Conservation (phyloP, 1,284 basidiomycete genomes). For the Quambalaria eucalypti region DNA sequence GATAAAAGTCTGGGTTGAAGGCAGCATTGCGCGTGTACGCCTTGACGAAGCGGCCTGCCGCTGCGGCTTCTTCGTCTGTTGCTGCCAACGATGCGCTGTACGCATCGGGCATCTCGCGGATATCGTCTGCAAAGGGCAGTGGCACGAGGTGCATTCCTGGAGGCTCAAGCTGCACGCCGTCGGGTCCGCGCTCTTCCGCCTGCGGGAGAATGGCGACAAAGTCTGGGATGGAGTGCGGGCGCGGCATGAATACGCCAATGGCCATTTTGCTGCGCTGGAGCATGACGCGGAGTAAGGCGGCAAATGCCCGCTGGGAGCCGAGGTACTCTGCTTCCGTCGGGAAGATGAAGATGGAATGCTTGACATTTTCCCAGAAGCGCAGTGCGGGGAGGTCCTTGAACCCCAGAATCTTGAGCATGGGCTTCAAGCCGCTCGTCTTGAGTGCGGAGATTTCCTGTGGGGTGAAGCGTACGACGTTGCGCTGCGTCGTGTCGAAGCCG, state of each 20-base stretch:
- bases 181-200: conserved; percentile 64
- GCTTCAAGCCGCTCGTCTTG: conserved; percentile 49
- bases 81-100: conserved; percentile 51
- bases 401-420: conserved; percentile 70
- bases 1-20: conserved; percentile 80
- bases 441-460: conserved; percentile 73
- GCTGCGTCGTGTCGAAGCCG: conserved; percentile 21
- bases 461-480: conserved; percentile 66
- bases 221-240: conserved; percentile 64
- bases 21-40: conserved; percentile 67
- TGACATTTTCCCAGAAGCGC: conserved; percentile 75
- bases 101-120: conserved; percentile 61
- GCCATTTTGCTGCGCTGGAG: conserved; percentile 72
- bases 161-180: conserved; percentile 66
- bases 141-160: conserved; percentile 86
- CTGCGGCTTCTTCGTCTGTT: conserved; percentile 59
- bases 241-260: conserved; percentile 62
- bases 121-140: conserved; percentile 86
- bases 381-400: conserved; percentile 64
- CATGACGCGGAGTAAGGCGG: conserved; percentile 75
- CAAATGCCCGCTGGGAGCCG: conserved; percentile 66
- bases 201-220: conserved; percentile 76
- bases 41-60: conserved; percentile 66
- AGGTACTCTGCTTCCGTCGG: conserved; percentile 78
- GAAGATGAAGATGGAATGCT: conserved; percentile 82